Conservation (phyloP, 2,329 filamentous ascomycete genomes). For the Massarina eburnea region DNA sequence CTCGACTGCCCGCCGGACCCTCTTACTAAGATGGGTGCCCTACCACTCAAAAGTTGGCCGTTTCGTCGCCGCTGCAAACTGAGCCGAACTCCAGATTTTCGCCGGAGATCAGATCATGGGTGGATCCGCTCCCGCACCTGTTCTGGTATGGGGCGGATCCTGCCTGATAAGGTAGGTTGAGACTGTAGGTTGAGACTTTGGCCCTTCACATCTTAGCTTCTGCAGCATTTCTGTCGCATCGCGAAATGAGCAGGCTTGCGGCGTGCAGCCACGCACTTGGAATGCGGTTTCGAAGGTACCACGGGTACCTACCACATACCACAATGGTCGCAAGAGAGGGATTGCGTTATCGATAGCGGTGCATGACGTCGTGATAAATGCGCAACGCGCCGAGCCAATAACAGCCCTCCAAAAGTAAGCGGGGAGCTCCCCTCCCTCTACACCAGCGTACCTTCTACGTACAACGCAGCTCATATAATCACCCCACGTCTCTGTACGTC, state of each 20-base stretch:
- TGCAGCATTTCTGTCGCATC: constrained; percentile 34
- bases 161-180: too few species aligned
- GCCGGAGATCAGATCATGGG: constrained; percentile 45
- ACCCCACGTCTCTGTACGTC: constrained; percentile 3
- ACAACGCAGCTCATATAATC: constrained; percentile 7
- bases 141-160: constrained; percentile 35
- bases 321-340: too few species aligned
- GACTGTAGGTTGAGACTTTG: background rate
- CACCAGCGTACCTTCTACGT: constrained; percentile 6
- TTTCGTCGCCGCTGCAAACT: too few species aligned
- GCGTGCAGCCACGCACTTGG: constrained; percentile 48
- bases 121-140: constrained; percentile 41
- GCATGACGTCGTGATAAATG: constrained; percentile 5
- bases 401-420: constrained; percentile 6
- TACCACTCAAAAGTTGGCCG: constrained; percentile 47
- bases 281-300: constrained; percentile 44
- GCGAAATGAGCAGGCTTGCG: constrained; percentile 49
- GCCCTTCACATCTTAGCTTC: constrained; percentile 30
- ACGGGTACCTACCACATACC: constrained; percentile 1
- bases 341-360: constrained; percentile 5
- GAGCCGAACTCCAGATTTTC: constrained; percentile 40
- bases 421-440: constrained; percentile 3
- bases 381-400: constrained; percentile 3
- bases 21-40: constrained; percentile 39
- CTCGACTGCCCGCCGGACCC: constrained; percentile 43